Conservation (phyloP, 179 eudicot genomes). For the Heliamphora pulchella region DNA sequence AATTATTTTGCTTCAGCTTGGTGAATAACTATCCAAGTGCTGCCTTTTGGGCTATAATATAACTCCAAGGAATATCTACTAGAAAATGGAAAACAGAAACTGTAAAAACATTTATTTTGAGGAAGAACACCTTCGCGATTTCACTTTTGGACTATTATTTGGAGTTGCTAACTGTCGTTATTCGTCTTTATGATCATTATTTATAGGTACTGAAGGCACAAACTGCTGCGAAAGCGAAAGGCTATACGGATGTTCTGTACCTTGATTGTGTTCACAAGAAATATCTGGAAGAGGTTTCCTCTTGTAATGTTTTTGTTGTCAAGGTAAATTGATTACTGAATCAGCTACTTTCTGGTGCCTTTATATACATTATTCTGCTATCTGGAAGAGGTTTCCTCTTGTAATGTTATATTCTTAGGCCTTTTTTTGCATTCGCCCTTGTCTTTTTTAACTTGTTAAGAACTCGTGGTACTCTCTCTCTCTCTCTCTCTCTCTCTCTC, state of each 20-base stretch:
- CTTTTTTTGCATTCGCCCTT: no score
- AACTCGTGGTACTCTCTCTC: no score
- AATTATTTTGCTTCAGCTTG: neutral
- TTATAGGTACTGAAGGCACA: slow-evolving; percentile 81
- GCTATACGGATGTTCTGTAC: slow-evolving; percentile 86
- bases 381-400: no score
- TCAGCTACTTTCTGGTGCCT: slow-evolving; percentile 1
- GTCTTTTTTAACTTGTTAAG: no score
- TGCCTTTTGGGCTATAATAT: neutral
- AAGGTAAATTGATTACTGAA: slow-evolving; percentile 47
- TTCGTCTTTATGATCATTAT: slow-evolving; percentile 6
- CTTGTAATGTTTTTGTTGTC: slow-evolving; percentile 87
- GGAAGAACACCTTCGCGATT: neutral
- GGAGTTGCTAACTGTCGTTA: neutral
- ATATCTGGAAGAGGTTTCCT: slow-evolving; percentile 93
- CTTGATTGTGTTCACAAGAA: slow-evolving; percentile 77
- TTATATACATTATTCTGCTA: neutral
- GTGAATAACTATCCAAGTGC: neutral
- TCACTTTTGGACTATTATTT: neutral
- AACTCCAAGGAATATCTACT: neutral
- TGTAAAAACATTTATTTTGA: neutral
- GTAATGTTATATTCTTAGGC: no score
- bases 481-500: neutral
- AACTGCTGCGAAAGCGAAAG: slow-evolving; percentile 83
- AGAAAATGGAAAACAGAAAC: neutral